Conservation (phyloP, 805 yeast species). For the Ogataea glucozyma region DNA sequence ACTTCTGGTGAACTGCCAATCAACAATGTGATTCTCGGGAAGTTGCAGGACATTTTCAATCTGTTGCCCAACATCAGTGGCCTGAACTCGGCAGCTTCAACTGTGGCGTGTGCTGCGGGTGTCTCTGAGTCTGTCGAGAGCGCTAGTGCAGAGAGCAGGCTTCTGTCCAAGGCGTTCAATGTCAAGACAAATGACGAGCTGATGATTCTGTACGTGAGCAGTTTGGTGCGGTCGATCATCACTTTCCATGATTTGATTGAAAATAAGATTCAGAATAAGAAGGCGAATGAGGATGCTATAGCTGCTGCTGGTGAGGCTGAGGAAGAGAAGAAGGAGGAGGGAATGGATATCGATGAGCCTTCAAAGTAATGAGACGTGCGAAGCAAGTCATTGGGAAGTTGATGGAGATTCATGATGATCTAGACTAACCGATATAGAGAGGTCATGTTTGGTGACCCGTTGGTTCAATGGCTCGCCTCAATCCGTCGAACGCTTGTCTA, state of each 20-base stretch:
- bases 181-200: constrained; percentile 94
- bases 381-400: not conserved
- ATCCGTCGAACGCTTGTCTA: too few relatives aligned
- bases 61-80: constrained; percentile 71
- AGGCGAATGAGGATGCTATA: constrained; percentile 37
- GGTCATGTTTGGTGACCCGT: too few relatives aligned
- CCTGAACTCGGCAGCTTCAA: constrained; percentile 34
- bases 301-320: constrained; percentile 24
- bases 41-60: constrained; percentile 92
- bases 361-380: not conserved
- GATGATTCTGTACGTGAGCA: constrained; percentile 88
- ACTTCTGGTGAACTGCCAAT: constrained; percentile 72
- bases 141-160: constrained; percentile 22
- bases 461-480: too few relatives aligned
- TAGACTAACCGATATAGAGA: too few relatives aligned
- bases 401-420: too few relatives aligned
- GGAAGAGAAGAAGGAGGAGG: constrained; percentile 23
- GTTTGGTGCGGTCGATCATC: constrained; percentile 88
- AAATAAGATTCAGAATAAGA: constrained; percentile 85
- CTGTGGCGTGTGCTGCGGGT: not conserved
- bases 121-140: constrained; percentile 9
- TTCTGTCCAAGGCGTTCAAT: constrained; percentile 75
- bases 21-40: constrained; percentile 87
- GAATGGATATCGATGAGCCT: constrained; percentile 20
- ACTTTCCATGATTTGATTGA: constrained; percentile 97